Conservation (phyloP, 2,329 filamentous ascomycete genomes). For the Hymenoscyphus fructigenus region DNA sequence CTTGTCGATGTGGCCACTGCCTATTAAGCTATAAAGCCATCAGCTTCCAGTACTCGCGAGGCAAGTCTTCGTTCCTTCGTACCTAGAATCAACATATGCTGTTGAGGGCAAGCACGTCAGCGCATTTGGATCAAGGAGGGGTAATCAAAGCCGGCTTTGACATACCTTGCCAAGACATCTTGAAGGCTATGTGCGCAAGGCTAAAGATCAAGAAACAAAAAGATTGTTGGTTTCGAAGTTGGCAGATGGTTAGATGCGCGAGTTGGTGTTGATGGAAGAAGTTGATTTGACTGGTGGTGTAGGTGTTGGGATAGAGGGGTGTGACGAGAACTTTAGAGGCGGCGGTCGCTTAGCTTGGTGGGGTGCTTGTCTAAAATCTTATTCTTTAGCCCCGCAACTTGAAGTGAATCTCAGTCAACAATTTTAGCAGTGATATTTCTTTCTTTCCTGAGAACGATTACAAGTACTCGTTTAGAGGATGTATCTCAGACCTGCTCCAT, state of each 20-base stretch:
- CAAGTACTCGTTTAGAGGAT: too few species aligned
- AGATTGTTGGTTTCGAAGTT: conserved; percentile 4
- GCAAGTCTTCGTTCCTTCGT: conserved; percentile 30
- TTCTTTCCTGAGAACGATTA: too few species aligned
- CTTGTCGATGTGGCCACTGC: conserved; percentile 76
- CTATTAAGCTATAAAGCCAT: conserved; percentile 65
- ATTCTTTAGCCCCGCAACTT: neutral
- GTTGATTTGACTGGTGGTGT: conserved; percentile 20
- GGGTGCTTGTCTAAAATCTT: conserved; percentile 14
- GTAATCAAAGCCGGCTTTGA: conserved; percentile 30
- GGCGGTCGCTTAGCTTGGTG: conserved; percentile 11
- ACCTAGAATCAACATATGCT: conserved; percentile 65
- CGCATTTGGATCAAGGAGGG: conserved; percentile 26
- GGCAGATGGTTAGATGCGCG: conserved; percentile 11
- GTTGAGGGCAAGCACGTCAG: conserved; percentile 24
- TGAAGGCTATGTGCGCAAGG: conserved; percentile 33
- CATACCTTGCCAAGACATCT: conserved; percentile 76
- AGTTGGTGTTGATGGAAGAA: conserved; percentile 7
- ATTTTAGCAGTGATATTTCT: too few species aligned
- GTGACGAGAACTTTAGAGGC: conserved; percentile 3
- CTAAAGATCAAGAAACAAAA: conserved; percentile 12
- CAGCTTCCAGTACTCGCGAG: conserved; percentile 19
- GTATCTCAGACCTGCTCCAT: too few species aligned
- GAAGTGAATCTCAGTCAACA: too few species aligned
- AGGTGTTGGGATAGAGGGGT: conserved; percentile 5